These are phyloP conservation scores for Paramarasmius palmivorus DNA, from an alignment of 1,284 basidiomycete genomes.

Conservation along the genomic window DNA sequence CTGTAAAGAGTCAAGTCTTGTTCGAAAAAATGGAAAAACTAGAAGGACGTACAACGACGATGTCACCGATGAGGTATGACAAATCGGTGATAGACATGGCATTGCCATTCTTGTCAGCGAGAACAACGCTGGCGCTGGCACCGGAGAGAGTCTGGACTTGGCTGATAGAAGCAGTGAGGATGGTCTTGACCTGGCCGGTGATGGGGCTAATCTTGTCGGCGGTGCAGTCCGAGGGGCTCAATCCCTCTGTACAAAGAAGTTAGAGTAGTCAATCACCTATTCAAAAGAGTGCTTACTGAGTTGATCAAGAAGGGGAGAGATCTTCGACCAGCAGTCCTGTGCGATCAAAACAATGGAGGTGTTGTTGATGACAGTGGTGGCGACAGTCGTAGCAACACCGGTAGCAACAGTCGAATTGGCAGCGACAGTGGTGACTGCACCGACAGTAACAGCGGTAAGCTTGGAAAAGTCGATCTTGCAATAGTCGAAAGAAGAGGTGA, in stretches of 20 bases:
- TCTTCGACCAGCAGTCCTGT: neutral
- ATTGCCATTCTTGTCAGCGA: neutral
- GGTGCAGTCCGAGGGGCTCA: neutral
- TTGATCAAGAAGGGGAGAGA: neutral
- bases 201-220: neutral
- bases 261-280: neutral
- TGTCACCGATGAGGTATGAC: neutral
- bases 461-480: too few species aligned
- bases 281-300: neutral
- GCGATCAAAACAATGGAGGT: neutral
- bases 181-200: neutral
- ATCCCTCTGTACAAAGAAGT: neutral
- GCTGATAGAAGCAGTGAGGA: neutral
- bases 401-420: neutral
- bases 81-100: neutral
- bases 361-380: neutral
- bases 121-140: neutral
- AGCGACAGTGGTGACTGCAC: too few species aligned
- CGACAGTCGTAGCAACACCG: neutral
- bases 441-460: too few species aligned
- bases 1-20: neutral
- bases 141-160: neutral
- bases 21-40: neutral
- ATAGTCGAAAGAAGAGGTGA: too few species aligned
- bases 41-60: neutral